phyloP scores from a whole-genome alignment of 2,329 filamentous ascomycete genomes.

The Zelopaecilomyces penicillatus region DNA sequence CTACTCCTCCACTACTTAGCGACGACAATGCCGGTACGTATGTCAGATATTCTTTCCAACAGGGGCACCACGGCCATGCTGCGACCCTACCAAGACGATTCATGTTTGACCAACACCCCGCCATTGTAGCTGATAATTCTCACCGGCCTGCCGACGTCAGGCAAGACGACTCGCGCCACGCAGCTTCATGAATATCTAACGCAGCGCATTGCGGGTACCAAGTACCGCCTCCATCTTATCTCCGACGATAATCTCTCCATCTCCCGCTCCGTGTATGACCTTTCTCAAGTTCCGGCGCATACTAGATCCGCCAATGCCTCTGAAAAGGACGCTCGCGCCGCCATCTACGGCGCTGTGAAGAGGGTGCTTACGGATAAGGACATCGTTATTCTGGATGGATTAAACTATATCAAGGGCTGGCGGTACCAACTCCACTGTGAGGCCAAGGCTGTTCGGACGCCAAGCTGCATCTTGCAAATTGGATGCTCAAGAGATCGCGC shows the following conservation, averaged over 20 bases:
- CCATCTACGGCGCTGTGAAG: constrained; percentile 71
- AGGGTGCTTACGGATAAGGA: constrained; percentile 62
- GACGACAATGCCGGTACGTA: constrained; percentile 10
- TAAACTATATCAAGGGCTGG: constrained; percentile 89
- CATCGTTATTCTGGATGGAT: constrained; percentile 69
- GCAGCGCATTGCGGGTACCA: constrained; percentile 41
- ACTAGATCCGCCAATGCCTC: constrained; percentile 62
- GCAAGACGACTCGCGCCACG: constrained; percentile 57
- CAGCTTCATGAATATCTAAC: constrained; percentile 60
- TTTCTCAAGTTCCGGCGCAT: constrained; percentile 49
- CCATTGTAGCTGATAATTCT: constrained; percentile 53
- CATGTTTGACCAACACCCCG: not conserved
- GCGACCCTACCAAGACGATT: too few species aligned
- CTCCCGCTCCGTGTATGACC: constrained; percentile 61
- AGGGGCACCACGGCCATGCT: too few species aligned
- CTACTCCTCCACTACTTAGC: constrained; percentile 18
- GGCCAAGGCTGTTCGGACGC: constrained; percentile 68
- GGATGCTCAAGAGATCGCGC: constrained; percentile 48
- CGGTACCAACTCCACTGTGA: constrained; percentile 81
- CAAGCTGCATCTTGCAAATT: constrained; percentile 64
- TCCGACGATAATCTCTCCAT: constrained; percentile 66
- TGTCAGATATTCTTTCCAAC: constrained; percentile 4
- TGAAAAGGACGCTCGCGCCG: constrained; percentile 75
- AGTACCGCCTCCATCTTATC: constrained; percentile 63
- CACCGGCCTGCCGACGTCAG: constrained; percentile 58